phyloP scores from a whole-genome alignment of 805 yeast genomes.

The Wickerhamiella bombiphila region DNA sequence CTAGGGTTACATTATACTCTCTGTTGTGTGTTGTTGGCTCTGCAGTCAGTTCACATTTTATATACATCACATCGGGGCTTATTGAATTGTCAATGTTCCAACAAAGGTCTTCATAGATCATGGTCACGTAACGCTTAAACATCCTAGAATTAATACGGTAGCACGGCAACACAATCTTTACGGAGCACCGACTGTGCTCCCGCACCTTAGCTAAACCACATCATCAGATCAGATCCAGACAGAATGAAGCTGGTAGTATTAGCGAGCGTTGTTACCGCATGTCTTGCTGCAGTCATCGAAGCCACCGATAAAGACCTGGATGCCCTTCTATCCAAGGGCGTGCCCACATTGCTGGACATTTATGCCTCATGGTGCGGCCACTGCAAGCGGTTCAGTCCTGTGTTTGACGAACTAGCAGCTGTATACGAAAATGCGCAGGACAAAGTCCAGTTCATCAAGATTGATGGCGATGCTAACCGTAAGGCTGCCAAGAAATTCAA shows the following conservation, averaged over 20 bases:
- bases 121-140: too few relatives aligned
- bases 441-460: slow-evolving; percentile 35
- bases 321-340: slow-evolving; percentile 39
- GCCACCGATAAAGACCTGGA: slow-evolving; percentile 43
- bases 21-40: too few relatives aligned
- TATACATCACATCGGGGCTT: too few relatives aligned
- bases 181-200: too few relatives aligned
- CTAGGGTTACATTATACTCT: too few relatives aligned
- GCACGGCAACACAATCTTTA: too few relatives aligned
- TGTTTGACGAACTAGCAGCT: slow-evolving; percentile 66
- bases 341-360: slow-evolving; percentile 54
- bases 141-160: too few relatives aligned
- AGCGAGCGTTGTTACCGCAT: background rate
- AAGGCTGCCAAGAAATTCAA: slow-evolving; percentile 35
- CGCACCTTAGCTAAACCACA: too few relatives aligned
- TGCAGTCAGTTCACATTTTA: too few relatives aligned
- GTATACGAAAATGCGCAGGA: slow-evolving; percentile 35
- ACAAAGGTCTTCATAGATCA: too few relatives aligned
- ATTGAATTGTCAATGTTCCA: too few relatives aligned
- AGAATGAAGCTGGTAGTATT: background rate
- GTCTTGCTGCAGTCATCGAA: slow-evolving; percentile 19
- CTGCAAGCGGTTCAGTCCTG: slow-evolving; percentile 78
- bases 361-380: slow-evolving; percentile 87
- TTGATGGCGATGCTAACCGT: slow-evolving; percentile 47
- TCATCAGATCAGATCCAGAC: too few relatives aligned